These are phyloP conservation scores for Populus simonii DNA, from an alignment of 345 rosid species.

Conservation along the genomic window DNA sequence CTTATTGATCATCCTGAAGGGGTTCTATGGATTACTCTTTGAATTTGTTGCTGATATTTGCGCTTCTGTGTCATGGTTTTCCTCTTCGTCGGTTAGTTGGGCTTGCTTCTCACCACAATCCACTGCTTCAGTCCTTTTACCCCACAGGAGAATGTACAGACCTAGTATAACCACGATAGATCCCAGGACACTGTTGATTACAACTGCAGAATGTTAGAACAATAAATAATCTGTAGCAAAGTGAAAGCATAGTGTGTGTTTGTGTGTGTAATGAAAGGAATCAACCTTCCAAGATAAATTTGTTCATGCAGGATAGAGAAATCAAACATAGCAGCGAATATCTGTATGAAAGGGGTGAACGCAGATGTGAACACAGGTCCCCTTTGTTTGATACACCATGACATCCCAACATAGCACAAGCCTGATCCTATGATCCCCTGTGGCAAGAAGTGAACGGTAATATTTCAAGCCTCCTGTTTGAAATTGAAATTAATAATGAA, in stretches of 20 bases:
- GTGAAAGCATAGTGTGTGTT: background rate
- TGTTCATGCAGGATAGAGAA: slow-evolving; percentile 26
- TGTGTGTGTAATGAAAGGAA: background rate
- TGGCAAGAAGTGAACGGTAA: background rate
- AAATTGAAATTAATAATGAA: background rate
- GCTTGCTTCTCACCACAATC: slow-evolving; percentile 33
- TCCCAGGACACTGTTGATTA: slow-evolving; percentile 57
- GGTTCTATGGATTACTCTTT: background rate
- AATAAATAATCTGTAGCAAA: background rate
- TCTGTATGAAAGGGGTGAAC: slow-evolving; percentile 29
- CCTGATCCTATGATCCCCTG: slow-evolving; percentile 34
- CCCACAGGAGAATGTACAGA: slow-evolving; percentile 73
- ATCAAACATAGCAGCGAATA: slow-evolving; percentile 28
- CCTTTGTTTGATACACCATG: slow-evolving; percentile 32
- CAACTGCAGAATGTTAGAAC: background rate
- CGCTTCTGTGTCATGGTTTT: background rate
- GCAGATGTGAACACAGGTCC: slow-evolving; percentile 34
- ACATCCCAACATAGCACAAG: slow-evolving; percentile 26
- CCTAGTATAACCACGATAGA: slow-evolving; percentile 60
- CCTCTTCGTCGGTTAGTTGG: slow-evolving; percentile 18
- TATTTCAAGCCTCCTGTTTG: background rate
- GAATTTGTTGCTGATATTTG: background rate
- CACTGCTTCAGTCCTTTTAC: slow-evolving; percentile 53
- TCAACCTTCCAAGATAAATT: slow-evolving; percentile 27
- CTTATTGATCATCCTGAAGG: background rate